Evolutionary conservation across 148 eudicot species (phyloP).

Genomic region (Fallopia convolvulus): DNA sequence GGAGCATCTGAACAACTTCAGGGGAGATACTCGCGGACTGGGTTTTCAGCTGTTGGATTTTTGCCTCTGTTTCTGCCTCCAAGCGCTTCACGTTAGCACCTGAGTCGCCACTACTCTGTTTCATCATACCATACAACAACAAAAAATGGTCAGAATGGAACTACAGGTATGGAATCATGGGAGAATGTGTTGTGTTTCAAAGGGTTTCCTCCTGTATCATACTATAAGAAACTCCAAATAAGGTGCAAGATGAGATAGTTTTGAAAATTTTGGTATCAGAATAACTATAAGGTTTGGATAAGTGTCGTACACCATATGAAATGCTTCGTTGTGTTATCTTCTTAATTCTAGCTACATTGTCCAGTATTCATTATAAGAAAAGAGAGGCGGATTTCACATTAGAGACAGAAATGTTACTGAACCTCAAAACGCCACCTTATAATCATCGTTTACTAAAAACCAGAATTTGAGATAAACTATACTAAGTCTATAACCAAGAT

Average conservation of each 20-base stretch:
- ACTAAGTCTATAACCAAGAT: background rate
- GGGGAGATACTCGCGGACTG: slow-evolving; percentile 64
- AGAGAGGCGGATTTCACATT: background rate
- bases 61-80: slow-evolving; percentile 68
- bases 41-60: slow-evolving; percentile 58
- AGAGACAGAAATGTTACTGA: background rate
- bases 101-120: slow-evolving; percentile 91
- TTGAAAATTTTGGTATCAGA: background rate
- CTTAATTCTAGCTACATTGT: background rate
- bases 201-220: background rate
- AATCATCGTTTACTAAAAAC: no score
- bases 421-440: no score
- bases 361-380: background rate
- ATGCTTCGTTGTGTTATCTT: background rate
- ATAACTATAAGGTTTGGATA: background rate
- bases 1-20: slow-evolving; percentile 79
- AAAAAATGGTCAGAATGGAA: background rate
- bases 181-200: background rate
- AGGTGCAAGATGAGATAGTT: background rate
- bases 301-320: background rate
- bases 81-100: slow-evolving; percentile 99
- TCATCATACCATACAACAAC: background rate
- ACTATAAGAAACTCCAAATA: background rate
- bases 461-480: no score
- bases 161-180: background rate